A percentile compares a stretch with the other conserved stretches of the same genome.
These are phyloP conservation scores for Candida xiaguanensis DNA, from an alignment of 805 yeast genomes.

Conservation along the genomic window DNA sequence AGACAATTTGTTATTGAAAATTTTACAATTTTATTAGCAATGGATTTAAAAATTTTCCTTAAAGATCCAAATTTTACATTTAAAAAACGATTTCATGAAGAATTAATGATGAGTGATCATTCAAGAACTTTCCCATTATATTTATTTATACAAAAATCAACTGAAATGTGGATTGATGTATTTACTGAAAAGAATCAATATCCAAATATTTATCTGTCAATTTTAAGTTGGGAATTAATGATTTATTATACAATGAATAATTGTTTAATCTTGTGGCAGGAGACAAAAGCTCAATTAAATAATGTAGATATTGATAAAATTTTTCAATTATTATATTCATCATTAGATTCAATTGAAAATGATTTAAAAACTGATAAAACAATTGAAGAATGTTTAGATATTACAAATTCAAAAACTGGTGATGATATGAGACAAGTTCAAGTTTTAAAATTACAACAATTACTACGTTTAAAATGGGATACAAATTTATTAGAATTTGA, in stretches of 20 bases:
- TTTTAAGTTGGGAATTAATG: conserved; percentile 51
- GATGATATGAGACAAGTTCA: conserved; percentile 54
- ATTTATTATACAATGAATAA: conserved; percentile 55
- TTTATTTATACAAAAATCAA: conserved; percentile 30
- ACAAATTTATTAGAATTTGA: conserved; percentile 46
- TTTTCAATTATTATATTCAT: conserved; percentile 38
- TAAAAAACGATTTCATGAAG: conserved; percentile 61
- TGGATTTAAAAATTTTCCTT: conserved; percentile 53
- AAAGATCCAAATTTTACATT: conserved; percentile 57
- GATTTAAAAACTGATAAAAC: conserved; percentile 19
- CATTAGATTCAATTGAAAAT: conserved; percentile 26
- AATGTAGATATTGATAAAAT: conserved; percentile 52
- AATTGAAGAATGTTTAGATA: conserved; percentile 44
- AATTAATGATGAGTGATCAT: conserved; percentile 56
- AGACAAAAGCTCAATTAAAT: conserved; percentile 47
- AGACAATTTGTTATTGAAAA: conserved; percentile 38
- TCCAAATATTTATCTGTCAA: conserved; percentile 36
- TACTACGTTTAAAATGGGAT: conserved; percentile 43
- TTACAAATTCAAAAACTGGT: conserved; percentile 40
- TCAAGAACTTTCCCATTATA: conserved; percentile 49
- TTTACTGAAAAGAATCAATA: conserved; percentile 26
- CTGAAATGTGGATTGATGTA: conserved; percentile 33
- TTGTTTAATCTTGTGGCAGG: conserved; percentile 62
- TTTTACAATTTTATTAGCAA: conserved; percentile 47
- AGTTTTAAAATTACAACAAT: conserved; percentile 36